phyloP scores from a whole-genome alignment of 208 protist genomes.

The Wallacemonas collosoma region DNA sequence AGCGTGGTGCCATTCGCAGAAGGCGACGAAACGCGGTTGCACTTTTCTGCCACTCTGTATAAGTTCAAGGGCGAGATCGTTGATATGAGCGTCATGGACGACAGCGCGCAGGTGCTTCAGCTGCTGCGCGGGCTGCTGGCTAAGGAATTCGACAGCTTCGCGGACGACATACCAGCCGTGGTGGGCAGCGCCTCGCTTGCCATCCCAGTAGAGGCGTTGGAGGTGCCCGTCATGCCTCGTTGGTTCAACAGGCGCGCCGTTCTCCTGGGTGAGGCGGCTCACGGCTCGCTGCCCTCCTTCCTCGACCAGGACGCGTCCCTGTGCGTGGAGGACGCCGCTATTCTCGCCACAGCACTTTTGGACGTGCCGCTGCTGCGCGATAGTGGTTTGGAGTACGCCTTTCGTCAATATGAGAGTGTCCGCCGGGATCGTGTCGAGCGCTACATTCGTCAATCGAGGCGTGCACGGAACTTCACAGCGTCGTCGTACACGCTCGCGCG shows the following conservation, averaged over 20 bases:
- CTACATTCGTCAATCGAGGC: constrained; percentile 87
- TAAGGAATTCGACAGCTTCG: constrained; percentile 63
- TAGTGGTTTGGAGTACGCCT: constrained; percentile 85
- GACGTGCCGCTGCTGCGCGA: constrained; percentile 82
- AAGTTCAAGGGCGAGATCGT: constrained; percentile 55
- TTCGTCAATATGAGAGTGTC: constrained; percentile 81
- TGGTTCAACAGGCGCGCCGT: constrained; percentile 90
- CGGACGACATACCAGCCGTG: constrained; percentile 31
- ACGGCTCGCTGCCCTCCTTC: constrained; percentile 85
- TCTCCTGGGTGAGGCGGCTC: constrained; percentile 84
- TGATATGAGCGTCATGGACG: constrained; percentile 35
- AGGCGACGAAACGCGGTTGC: constrained; percentile 35
- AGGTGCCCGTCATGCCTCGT: constrained; percentile 88
- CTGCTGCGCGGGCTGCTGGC: constrained; percentile 45
- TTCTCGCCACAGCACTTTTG: constrained; percentile 77
- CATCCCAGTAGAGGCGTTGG: constrained; percentile 68
- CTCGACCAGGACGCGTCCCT: constrained; percentile 84
- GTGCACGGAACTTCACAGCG: constrained; percentile 64
- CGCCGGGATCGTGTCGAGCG: constrained; percentile 82
- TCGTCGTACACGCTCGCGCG: constrained; percentile 46
- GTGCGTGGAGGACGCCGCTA: constrained; percentile 87
- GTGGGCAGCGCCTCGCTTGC: constrained; percentile 56
- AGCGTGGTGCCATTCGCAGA: constrained; percentile 13
- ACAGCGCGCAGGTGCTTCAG: constrained; percentile 52
- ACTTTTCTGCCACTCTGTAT: constrained; percentile 79